phyloP scores from a whole-genome alignment of 306 rosid species.

The Luffa aegyptiaca region DNA sequence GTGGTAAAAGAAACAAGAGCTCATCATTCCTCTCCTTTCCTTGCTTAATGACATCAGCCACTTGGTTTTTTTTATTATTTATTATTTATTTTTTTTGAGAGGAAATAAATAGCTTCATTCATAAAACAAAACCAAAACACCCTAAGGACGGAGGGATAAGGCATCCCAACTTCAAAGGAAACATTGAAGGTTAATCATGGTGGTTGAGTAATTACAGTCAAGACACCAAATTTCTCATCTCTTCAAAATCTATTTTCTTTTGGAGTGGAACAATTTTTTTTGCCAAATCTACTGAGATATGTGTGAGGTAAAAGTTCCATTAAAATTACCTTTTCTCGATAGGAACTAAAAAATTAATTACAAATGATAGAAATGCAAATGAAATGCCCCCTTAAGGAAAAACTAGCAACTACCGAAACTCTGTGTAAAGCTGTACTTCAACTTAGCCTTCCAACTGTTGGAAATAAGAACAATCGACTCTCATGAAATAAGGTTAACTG shows the following conservation, averaged over 20 bases:
- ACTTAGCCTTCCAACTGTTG: no score
- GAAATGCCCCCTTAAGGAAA: not conserved
- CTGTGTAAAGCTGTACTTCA: no score
- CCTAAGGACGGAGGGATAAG: no score
- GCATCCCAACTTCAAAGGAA: no score
- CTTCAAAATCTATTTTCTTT: not conserved
- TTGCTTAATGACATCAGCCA: not conserved
- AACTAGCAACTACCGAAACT: not conserved
- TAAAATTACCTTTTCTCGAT: not conserved
- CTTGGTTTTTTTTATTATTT: not conserved
- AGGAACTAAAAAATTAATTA: not conserved
- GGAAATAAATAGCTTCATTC: no score
- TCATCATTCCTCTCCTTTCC: not conserved
- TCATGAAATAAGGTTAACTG: no score
- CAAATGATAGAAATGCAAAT: no score
- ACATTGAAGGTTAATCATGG: no score
- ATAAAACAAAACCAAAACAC: no score
- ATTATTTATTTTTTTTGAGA: no score
- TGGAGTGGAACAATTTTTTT: not conserved
- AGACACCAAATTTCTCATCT: not conserved
- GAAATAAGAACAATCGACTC: no score
- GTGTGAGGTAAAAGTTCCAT: not conserved
- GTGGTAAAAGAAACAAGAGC: not conserved
- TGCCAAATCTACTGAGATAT: not conserved
- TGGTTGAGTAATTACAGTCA: not conserved